Percentiles rank a stretch among this genome's conserved stretches.
Conservation (phyloP, 345 rosid genomes). For the Eutrema japonicum region DNA sequence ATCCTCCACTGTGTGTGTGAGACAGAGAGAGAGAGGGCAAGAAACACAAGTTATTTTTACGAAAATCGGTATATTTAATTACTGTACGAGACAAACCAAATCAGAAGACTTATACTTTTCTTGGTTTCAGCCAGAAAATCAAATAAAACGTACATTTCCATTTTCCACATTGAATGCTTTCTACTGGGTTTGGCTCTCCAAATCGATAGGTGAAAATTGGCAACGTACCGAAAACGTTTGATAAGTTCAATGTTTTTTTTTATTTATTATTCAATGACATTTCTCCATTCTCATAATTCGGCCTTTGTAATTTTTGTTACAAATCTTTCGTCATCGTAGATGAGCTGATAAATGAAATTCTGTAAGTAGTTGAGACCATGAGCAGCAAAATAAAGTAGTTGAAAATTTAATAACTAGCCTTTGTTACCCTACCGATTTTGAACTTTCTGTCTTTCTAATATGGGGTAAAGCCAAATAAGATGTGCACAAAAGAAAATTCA, state of each 20-base stretch:
- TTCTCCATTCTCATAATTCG: background rate
- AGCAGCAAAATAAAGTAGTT: background rate
- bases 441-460: background rate
- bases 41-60: background rate
- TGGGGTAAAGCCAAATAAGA: background rate
- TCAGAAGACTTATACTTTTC: background rate
- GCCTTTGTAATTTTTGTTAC: background rate
- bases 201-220: background rate
- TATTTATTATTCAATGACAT: background rate
- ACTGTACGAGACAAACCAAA: conserved; percentile 2
- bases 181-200: background rate
- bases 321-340: background rate
- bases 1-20: background rate
- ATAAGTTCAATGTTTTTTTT: background rate
- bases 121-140: background rate
- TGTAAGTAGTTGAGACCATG: conserved; percentile 7
- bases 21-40: background rate
- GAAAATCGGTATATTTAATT: background rate
- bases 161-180: background rate
- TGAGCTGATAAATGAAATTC: background rate
- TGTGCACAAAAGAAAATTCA: background rate
- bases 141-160: background rate
- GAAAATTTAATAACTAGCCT: background rate
- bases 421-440: background rate
- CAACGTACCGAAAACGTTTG: conserved; percentile 13